Evolutionary conservation across 495 filamentous ascomycete species (phyloP).

Genomic region (Hypomontagnella submonticulosa): DNA sequence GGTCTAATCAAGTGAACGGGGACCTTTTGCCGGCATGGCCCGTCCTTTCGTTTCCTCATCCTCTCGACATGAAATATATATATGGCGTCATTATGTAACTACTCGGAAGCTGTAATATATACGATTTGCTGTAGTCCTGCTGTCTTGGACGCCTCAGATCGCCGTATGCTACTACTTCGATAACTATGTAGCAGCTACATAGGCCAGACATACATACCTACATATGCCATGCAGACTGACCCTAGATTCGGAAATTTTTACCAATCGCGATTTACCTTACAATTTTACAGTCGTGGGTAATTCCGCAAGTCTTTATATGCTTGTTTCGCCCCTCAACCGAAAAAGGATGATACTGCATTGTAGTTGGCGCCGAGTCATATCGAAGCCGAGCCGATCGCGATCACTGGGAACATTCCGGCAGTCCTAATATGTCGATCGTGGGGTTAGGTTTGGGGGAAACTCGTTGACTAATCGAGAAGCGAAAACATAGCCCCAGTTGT

Average conservation of each 20-base stretch:
- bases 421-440: constrained; percentile 26
- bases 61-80: constrained; percentile 3
- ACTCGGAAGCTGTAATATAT: constrained; percentile 25
- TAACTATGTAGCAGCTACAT: constrained; percentile 10
- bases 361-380: constrained; percentile 15
- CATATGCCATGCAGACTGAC: constrained; percentile 31
- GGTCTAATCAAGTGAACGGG: constrained; percentile 4
- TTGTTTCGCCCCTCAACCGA: constrained; percentile 6
- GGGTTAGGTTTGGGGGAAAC: constrained; percentile 21
- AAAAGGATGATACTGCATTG: constrained; percentile 8
- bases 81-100: constrained; percentile 35
- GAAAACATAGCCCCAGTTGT: constrained; percentile 5
- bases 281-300: background rate
- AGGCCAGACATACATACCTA: constrained; percentile 21
- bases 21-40: constrained; percentile 19
- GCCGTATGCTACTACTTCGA: constrained; percentile 15
- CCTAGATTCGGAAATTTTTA: constrained; percentile 9
- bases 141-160: constrained; percentile 17
- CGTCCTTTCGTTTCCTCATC: constrained; percentile 8
- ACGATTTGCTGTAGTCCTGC: constrained; percentile 17
- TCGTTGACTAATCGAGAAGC: constrained; percentile 9
- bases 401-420: constrained; percentile 3
- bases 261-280: constrained; percentile 2
- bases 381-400: constrained; percentile 29
- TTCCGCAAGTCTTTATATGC: constrained; percentile 7